Conservation (phyloP, 2,329 filamentous ascomycete species). For the Penicillium psychrosexuale region DNA sequence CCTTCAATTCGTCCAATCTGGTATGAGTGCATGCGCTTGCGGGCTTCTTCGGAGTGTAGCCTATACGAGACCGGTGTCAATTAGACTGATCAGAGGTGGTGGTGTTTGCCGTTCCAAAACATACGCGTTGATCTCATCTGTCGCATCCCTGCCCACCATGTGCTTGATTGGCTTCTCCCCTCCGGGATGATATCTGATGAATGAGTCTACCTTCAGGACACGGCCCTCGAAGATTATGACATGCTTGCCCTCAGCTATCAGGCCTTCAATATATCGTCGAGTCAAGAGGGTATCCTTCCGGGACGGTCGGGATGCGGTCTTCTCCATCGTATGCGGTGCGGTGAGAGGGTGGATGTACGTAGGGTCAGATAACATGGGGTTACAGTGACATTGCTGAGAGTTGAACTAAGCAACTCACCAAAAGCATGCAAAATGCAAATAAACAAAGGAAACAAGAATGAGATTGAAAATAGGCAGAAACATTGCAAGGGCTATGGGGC, state of each 20-base stretch:
- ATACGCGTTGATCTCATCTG: conserved; percentile 88
- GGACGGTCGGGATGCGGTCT: conserved; percentile 20
- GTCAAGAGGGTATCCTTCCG: conserved; percentile 53
- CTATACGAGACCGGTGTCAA: conserved; percentile 45
- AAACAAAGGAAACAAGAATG: not conserved
- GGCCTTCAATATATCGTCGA: conserved; percentile 67
- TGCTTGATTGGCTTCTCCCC: conserved; percentile 88
- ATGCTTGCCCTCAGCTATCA: conserved; percentile 77
- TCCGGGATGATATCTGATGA: conserved; percentile 86
- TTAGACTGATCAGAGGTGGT: conserved; percentile 14
- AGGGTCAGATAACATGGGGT: not conserved
- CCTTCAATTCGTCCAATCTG: conserved; percentile 80
- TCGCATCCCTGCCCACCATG: conserved; percentile 91
- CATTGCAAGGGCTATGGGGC: conserved; percentile 10
- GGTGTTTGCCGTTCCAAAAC: conserved; percentile 35
- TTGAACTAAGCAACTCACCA: not conserved
- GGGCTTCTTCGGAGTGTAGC: conserved; percentile 76
- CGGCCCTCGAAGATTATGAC: conserved; percentile 77
- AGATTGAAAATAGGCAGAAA: conserved; percentile 10
- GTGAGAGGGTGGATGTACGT: not conserved
- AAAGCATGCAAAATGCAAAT: not conserved
- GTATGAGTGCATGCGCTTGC: conserved; percentile 72
- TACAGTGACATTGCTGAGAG: conserved; percentile 2
- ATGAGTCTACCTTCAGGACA: conserved; percentile 84
- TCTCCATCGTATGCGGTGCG: conserved; percentile 19